Percentiles rank a stretch among this genome's conserved stretches.
These are phyloP conservation scores for Arthrobotrys iridis DNA, from an alignment of 2,329 filamentous ascomycete species.

Conservation along the genomic window DNA sequence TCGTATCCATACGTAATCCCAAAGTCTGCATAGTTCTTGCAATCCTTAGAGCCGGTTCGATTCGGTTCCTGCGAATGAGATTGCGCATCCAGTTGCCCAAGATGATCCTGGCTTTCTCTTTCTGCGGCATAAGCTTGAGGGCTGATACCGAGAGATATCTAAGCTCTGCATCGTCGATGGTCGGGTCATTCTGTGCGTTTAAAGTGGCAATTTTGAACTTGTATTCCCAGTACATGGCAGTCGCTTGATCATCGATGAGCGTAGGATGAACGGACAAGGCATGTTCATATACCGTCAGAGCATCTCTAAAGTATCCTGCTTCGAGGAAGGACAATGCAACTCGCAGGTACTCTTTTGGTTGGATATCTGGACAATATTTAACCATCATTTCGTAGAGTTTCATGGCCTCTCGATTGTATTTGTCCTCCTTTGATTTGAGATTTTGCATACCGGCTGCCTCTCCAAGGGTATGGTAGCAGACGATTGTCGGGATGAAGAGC, in stretches of 20 bases:
- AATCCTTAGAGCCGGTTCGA: constrained; percentile 39
- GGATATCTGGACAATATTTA: constrained; percentile 32
- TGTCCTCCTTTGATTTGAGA: constrained; percentile 23
- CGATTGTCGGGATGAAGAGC: constrained; percentile 39
- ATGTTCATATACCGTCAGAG: constrained; percentile 42
- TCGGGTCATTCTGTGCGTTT: constrained; percentile 24
- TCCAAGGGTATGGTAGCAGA: constrained; percentile 42
- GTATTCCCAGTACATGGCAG: constrained; percentile 41
- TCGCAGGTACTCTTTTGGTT: constrained; percentile 42
- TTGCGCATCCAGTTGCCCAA: constrained; percentile 52
- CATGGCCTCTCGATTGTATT: constrained; percentile 41
- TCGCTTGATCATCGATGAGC: constrained; percentile 43
- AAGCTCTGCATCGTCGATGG: constrained; percentile 21
- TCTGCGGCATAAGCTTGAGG: constrained; percentile 33
- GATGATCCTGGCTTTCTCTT: constrained; percentile 29
- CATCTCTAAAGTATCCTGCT: constrained; percentile 35
- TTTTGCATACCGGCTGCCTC: constrained; percentile 31
- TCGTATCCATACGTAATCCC: constrained; percentile 45
- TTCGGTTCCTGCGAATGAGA: constrained; percentile 24
- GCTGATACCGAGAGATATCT: constrained; percentile 24
- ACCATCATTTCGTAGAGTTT: constrained; percentile 34
- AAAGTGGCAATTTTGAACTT: constrained; percentile 38
- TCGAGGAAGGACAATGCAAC: constrained; percentile 47
- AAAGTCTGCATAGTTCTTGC: constrained; percentile 38
- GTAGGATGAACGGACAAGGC: constrained; percentile 20